Conservation (phyloP, 495 filamentous ascomycete species). For the Penicillium goetzii region DNA sequence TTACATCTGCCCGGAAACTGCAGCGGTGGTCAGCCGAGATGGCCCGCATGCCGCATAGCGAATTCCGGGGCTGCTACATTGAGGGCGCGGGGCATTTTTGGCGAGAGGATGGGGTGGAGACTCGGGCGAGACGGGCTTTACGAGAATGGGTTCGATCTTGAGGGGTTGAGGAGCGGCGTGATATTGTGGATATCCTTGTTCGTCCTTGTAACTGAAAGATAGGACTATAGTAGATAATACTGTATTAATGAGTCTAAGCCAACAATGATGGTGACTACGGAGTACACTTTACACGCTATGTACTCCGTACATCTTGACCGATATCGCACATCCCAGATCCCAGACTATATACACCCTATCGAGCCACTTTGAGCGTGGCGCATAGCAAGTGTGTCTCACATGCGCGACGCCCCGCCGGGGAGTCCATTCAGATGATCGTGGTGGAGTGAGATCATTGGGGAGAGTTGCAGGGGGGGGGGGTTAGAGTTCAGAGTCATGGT, state of each 20-base stretch:
- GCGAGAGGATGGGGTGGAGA: slow-evolving; percentile 65
- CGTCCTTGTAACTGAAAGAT: background rate
- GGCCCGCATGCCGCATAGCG: slow-evolving; percentile 35
- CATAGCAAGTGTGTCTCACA: slow-evolving; percentile 19
- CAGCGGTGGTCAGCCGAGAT: slow-evolving; percentile 70
- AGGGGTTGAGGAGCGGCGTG: background rate
- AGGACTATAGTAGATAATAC: background rate
- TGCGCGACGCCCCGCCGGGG: slow-evolving; percentile 7
- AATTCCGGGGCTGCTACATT: slow-evolving; percentile 61
- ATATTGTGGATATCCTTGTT: background rate
- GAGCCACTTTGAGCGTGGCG: slow-evolving; percentile 3
- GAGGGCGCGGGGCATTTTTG: slow-evolving; percentile 82
- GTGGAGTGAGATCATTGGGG: slow-evolving; percentile 19
- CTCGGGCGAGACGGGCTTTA: slow-evolving; percentile 52
- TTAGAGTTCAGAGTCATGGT: background rate
- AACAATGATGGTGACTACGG: too few species aligned
- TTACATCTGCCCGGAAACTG: slow-evolving; percentile 71
- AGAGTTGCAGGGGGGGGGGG: background rate
- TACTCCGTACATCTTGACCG: background rate
- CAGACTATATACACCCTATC: background rate
- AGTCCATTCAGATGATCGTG: slow-evolving; percentile 19
- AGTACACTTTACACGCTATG: too few species aligned
- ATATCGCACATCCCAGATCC: slow-evolving; percentile 1
- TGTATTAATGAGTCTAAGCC: background rate
- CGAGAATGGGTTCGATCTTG: slow-evolving; percentile 44